Base-by-base conservation (phyloP, 2,329 filamentous ascomycete genomes). In the Aaosphaeria pasadenensis region DNA sequence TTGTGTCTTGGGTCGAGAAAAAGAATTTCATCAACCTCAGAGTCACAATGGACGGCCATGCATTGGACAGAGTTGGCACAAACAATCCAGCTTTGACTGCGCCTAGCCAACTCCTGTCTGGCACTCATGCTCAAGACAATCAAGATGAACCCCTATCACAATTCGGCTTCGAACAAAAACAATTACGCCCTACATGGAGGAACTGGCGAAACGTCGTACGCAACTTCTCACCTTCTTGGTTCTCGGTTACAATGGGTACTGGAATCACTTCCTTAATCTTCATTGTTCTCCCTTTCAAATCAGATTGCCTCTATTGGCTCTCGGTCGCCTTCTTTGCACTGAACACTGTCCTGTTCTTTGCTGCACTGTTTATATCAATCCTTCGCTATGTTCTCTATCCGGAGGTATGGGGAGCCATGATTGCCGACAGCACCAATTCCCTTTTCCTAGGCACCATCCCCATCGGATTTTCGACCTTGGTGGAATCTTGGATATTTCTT, bases 381-480 rank as follows among this genome's bases (percentile, higher is more conserved):
- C 62, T 85, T 3, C 77, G 86, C 4, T 89, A 89, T 57, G 71
- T 72, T 0, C 58, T 88, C 1, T 89, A 86, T 57, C 86, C 85
- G 0, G 76, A 80, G 49, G 83, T 88, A 30, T 89, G 84, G 78
- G 60, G 49, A 0, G 80, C 78, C 11, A 87, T 89, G 85, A 77
- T 89, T 33, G 70, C 73, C 2, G 83, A 89, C 60, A 84, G 83
- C 0, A 78, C 77, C 1, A 83, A 89, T 59, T 84, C 81, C 1
- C 74, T 89, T 45, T 89, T 89, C 55, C 69, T 89, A 4, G 86
- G 71, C 0, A 85, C 83, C 0, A 78, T 87, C 31, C 85, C 85
- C 0, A 88, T 88, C 82, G 84, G 78, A 0, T 78, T 88, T 49
- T 81, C 83, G 0, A 88, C 85, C 1, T 81, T 88, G 39, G 79